These are phyloP conservation scores for Notholithocarpus densiflorus DNA, from an alignment of 306 rosid species.

Conservation along the genomic window DNA sequence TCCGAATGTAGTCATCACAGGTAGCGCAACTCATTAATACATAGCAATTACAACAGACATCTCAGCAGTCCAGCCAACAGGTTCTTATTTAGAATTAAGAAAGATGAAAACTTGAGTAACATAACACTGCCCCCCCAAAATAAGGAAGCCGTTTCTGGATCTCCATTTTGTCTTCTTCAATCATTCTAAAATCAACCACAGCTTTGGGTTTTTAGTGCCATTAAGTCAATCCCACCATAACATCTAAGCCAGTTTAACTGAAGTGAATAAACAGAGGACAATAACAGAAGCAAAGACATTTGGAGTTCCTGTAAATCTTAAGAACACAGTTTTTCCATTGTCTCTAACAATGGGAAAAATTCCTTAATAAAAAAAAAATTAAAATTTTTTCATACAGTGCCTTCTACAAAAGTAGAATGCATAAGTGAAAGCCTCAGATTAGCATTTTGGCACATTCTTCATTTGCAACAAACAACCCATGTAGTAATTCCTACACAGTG, in stretches of 20 bases:
- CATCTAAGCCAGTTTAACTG: background rate
- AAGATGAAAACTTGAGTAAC: background rate
- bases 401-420: background rate
- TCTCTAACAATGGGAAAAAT: too few relatives aligned
- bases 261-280: background rate
- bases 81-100: background rate
- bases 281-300: background rate
- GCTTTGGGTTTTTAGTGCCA: background rate
- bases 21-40: too few relatives aligned
- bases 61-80: too few relatives aligned
- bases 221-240: background rate
- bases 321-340: too few relatives aligned
- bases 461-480: slow-evolving; percentile 53
- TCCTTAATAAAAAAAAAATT: too few relatives aligned
- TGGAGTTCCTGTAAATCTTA: background rate
- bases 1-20: too few relatives aligned
- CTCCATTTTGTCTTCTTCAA: background rate
- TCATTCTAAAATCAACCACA: background rate
- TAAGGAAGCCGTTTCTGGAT: background rate
- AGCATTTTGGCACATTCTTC: slow-evolving; percentile 83
- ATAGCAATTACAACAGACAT: too few relatives aligned
- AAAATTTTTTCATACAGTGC: background rate
- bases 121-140: background rate
- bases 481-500: slow-evolving; percentile 37
- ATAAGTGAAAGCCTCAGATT: slow-evolving; percentile 52